Evolutionary conservation across 306 rosid species (phyloP), one percentile per base, ranked within the genome.

Genomic region (Ochetophila trinervis): DNA sequence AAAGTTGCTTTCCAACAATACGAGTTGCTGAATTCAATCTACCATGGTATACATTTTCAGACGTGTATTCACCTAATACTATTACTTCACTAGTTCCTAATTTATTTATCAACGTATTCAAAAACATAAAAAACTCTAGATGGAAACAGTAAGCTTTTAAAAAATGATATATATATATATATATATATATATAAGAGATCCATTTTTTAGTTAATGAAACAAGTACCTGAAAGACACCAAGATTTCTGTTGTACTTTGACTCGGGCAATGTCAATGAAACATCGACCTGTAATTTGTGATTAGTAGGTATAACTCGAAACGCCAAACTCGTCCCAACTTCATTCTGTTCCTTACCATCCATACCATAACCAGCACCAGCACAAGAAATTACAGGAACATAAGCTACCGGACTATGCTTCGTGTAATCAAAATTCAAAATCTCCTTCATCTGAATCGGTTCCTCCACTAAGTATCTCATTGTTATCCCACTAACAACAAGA

Each of bases 211-310:
- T 48, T 27, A 79, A 63, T 30, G 20, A 58, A 69, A 53, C 17
- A 49, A 71, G 60, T 76, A 83, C 95, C 95, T 85, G 98, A 73
- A 92, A 92, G 34, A 87, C 40, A 66, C 96, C 98, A 18, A 92
- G 92, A 70, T 85, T 87, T 82, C 77, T 78, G 82, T 92, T 89
- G 68, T 85, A 89, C 71, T 81, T 87, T 0, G 98, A 92, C 79
- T 87, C 95, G 0, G 93, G 96, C 80, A 87, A 63, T 27, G 73
- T 59, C 24, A 89, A 61, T 17, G 74, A 78, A 65, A 88, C 81
- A 53, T 52, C 70, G 57, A 54, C 78, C 58, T 74, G 79, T 73
- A 85, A 75, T 65, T 79, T 79, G 47, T 85, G 91, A 58, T 59
- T 76, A 54, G 65, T 63, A 57, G 91, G 88, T 55, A 85, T 73